Percentiles rank a stretch among this genome's conserved stretches.
phyloP scores from a whole-genome alignment of 495 filamentous ascomycete species.

The Tricharina praecox region DNA sequence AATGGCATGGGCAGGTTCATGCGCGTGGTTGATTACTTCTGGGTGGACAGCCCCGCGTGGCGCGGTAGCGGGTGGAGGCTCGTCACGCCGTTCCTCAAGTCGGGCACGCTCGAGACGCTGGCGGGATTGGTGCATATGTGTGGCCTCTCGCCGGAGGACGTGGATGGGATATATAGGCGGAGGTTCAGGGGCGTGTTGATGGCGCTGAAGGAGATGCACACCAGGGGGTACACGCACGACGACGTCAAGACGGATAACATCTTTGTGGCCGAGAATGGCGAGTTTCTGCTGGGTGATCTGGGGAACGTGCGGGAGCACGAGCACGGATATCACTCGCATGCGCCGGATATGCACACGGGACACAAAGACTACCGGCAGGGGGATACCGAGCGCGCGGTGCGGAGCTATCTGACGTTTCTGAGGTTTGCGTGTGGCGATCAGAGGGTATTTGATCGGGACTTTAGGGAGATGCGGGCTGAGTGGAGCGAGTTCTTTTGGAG shows the following conservation, averaged over 20 bases:
- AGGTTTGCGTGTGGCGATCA: neutral
- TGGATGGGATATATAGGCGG: conserved; percentile 6
- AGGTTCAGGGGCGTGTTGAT: neutral
- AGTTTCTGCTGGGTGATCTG: conserved; percentile 23
- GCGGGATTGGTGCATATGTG: neutral
- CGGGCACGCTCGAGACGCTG: conserved; percentile 6
- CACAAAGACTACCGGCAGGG: neutral
- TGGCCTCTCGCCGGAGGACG: neutral
- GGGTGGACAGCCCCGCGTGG: neutral
- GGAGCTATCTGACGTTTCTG: conserved; percentile 8
- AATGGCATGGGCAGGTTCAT: conserved; percentile 1
- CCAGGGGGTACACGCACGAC: conserved; percentile 18
- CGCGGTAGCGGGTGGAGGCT: conserved; percentile 1
- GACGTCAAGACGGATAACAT: conserved; percentile 26
- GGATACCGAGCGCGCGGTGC: conserved; percentile 2
- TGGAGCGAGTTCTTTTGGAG: conserved; percentile 7
- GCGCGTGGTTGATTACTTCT: conserved; percentile 9
- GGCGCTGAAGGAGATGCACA: conserved; percentile 7
- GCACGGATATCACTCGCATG: conserved; percentile 13
- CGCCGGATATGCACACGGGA: neutral
- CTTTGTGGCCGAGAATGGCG: conserved; percentile 8
- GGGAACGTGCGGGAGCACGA: conserved; percentile 20
- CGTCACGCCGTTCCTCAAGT: conserved; percentile 8
- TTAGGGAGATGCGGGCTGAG: neutral
- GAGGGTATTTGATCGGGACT: conserved; percentile 4